phyloP scores from a whole-genome alignment of 768 basidiomycete species.

The Clitopilus hobsonii region DNA sequence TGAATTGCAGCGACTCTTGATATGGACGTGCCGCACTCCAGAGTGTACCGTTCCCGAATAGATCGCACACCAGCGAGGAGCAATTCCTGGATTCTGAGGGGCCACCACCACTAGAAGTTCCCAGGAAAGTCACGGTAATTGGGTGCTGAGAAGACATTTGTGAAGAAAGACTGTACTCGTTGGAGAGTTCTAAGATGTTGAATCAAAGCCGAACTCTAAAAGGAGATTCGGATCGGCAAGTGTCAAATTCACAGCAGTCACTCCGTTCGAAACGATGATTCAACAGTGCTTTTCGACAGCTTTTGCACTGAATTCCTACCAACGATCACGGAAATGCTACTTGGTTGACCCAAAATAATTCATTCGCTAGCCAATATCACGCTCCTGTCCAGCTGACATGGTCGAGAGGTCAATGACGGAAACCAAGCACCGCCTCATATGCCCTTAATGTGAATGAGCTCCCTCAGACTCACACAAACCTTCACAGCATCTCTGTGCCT shows the following conservation, averaged over 20 bases:
- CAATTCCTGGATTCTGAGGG: constrained; percentile 72
- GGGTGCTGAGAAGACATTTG: constrained; percentile 12
- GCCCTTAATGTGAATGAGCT: no score
- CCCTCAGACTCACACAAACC: no score
- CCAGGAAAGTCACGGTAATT: constrained; percentile 67
- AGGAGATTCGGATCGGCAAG: neutral
- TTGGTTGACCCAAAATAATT: neutral
- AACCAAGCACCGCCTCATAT: no score
- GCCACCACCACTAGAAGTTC: constrained; percentile 75
- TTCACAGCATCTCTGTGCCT: neutral
- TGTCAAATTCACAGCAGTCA: neutral
- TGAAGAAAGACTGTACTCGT: neutral
- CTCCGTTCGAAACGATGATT: neutral
- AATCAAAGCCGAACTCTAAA: neutral
- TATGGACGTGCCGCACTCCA: constrained; percentile 52
- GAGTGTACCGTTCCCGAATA: constrained; percentile 47
- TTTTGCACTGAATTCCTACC: neutral
- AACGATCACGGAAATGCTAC: neutral
- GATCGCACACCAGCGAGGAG: constrained; percentile 64
- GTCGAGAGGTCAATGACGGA: no score
- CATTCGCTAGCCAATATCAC: neutral
- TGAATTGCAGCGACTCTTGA: neutral
- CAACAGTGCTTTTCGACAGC: neutral
- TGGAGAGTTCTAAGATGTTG: neutral
- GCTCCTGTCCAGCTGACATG: neutral